phyloP scores from a whole-genome alignment of 768 basidiomycete species.

The Tylopilus rubrobrunneus region DNA sequence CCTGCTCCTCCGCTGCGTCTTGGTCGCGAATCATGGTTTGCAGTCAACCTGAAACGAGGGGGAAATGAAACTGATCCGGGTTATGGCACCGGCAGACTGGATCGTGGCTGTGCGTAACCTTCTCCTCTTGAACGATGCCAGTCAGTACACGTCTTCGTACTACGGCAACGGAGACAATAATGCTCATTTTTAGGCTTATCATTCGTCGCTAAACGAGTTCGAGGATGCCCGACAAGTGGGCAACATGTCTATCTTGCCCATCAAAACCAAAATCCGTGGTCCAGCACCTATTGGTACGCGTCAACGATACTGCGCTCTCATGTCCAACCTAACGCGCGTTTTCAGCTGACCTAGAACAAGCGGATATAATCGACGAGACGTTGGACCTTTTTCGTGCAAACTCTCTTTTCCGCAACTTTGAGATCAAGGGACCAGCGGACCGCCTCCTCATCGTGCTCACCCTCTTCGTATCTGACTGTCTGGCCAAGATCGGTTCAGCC shows the following conservation, averaged over 20 bases:
- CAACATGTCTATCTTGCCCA: conserved; percentile 85
- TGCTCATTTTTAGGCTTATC: conserved; percentile 71
- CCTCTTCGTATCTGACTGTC: conserved; percentile 96
- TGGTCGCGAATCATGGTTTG: conserved; percentile 21
- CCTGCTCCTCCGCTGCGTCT: conserved; percentile 35
- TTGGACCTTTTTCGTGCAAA: conserved; percentile 97
- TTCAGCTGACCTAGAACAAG: conserved; percentile 70
- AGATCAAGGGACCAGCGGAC: conserved; percentile 98
- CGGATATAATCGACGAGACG: conserved; percentile 94
- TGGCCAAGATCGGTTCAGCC: conserved; percentile 78
- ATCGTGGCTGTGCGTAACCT: conserved; percentile 24
- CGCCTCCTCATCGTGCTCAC: conserved; percentile 95
- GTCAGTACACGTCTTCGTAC: conserved; percentile 35
- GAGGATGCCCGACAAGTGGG: conserved; percentile 81
- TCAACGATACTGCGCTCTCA: conserved; percentile 1
- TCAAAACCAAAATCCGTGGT: conserved; percentile 88
- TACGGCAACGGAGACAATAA: conserved; percentile 2
- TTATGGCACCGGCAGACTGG: neutral
- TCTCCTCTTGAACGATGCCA: conserved; percentile 41
- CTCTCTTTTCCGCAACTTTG: conserved; percentile 98
- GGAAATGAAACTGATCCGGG: neutral
- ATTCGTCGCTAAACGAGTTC: conserved; percentile 88
- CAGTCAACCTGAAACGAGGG: neutral
- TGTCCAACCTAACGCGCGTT: conserved; percentile 10
- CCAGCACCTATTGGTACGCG: conserved; percentile 77